Conservation (phyloP, 768 basidiomycete species). For the Boletus pseudo-olivaceus region DNA sequence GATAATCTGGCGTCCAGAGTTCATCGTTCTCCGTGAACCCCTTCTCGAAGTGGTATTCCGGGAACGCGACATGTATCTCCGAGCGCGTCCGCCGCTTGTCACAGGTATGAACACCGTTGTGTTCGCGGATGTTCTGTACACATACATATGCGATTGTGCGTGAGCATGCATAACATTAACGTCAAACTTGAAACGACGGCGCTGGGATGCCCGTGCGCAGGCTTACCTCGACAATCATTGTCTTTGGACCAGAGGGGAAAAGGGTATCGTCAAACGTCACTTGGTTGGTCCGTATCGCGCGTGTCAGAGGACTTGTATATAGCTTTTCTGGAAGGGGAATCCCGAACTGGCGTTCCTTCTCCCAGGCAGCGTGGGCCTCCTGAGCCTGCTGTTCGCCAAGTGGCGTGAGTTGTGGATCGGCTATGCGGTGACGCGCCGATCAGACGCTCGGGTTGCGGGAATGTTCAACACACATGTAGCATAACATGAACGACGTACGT, state of each 20-base stretch:
- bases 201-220: neutral
- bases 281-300: slow-evolving; percentile 56
- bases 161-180: neutral
- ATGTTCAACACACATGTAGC: neutral
- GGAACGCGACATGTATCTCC: slow-evolving; percentile 39
- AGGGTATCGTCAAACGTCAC: slow-evolving; percentile 47
- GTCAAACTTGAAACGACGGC: too few relatives aligned
- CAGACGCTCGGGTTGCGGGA: neutral
- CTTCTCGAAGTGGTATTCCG: slow-evolving; percentile 49
- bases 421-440: slow-evolving; percentile 2
- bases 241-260: slow-evolving; percentile 23
- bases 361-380: slow-evolving; percentile 17
- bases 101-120: slow-evolving; percentile 64
- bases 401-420: slow-evolving; percentile 51
- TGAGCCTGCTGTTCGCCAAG: slow-evolving; percentile 56
- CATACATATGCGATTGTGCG: too few relatives aligned
- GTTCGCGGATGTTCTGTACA: slow-evolving; percentile 71
- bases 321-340: slow-evolving; percentile 21
- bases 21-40: slow-evolving; percentile 60
- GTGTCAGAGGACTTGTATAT: slow-evolving; percentile 48
- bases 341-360: slow-evolving; percentile 8
- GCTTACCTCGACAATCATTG: slow-evolving; percentile 55
- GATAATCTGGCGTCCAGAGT: slow-evolving; percentile 44
- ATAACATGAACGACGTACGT: slow-evolving; percentile 43
- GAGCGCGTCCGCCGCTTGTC: slow-evolving; percentile 56